phyloP scores from a whole-genome alignment of 1,139 yeast species.

The Blastobotrys indianensis region DNA sequence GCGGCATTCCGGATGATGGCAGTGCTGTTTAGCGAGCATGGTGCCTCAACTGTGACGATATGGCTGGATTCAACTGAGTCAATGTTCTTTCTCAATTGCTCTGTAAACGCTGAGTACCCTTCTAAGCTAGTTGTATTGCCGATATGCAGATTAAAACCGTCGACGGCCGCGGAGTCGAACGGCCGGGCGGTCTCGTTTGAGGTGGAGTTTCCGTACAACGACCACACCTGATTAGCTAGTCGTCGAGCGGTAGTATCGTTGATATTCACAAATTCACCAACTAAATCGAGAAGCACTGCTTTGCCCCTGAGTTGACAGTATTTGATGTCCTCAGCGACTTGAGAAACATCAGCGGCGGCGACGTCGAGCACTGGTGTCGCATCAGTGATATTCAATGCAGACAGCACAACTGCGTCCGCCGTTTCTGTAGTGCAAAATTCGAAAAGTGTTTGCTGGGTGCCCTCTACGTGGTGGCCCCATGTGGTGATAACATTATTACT shows the following conservation, averaged over 20 bases:
- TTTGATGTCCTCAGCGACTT: slow-evolving; percentile 44
- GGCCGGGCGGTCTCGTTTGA: slow-evolving; percentile 54
- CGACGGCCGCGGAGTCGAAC: slow-evolving; percentile 58
- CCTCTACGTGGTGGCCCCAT: too few species aligned
- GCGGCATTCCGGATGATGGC: slow-evolving; percentile 25
- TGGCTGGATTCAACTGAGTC: slow-evolving; percentile 17
- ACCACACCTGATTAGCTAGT: slow-evolving; percentile 77
- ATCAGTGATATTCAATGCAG: not conserved
- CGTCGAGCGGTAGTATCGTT: slow-evolving; percentile 54
- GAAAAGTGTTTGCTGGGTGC: not conserved
- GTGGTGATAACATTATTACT: too few species aligned
- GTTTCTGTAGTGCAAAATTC: not conserved
- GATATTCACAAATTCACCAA: slow-evolving; percentile 45
- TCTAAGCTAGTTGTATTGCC: slow-evolving; percentile 32
- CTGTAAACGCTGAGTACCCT: slow-evolving; percentile 35
- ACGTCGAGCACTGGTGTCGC: not conserved
- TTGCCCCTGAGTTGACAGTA: slow-evolving; percentile 72
- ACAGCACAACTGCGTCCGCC: not conserved
- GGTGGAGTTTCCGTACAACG: slow-evolving; percentile 78
- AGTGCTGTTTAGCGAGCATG: slow-evolving; percentile 43
- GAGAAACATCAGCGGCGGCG: too few species aligned
- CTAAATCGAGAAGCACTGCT: slow-evolving; percentile 66
- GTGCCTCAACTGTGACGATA: slow-evolving; percentile 57
- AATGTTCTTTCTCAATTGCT: too few species aligned
- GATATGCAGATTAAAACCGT: slow-evolving; percentile 68